Evolutionary conservation across 2,329 filamentous ascomycete genomes (phyloP).

Genomic region (Fusarium bactridioides): DNA sequence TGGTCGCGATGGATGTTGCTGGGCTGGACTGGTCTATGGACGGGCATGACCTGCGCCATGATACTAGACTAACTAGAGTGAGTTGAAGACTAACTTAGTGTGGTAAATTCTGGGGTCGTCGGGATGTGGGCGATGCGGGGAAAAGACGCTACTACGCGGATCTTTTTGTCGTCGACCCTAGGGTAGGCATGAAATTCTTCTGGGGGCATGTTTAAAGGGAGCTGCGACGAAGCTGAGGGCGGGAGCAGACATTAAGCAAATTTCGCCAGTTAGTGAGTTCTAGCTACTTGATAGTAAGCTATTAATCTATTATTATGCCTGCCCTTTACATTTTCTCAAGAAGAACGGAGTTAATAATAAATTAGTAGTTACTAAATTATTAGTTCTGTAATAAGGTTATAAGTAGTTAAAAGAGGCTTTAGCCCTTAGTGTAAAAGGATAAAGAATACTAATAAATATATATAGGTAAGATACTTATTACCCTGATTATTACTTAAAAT

Average conservation of each 20-base stretch:
- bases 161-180: background rate
- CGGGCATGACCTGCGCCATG: background rate
- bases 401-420: too few species aligned
- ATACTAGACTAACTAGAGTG: background rate
- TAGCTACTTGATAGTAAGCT: accelerated
- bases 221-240: background rate
- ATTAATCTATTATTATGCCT: too few species aligned
- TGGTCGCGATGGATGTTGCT: background rate
- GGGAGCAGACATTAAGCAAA: accelerated
- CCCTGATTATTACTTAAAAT: too few species aligned
- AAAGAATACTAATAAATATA: too few species aligned
- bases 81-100: background rate
- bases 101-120: background rate
- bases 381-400: too few species aligned
- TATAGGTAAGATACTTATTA: too few species aligned
- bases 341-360: too few species aligned
- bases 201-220: background rate
- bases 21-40: background rate
- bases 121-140: background rate
- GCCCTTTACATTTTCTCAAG: too few species aligned
- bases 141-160: background rate
- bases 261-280: accelerated
- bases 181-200: background rate
- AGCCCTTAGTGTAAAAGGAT: too few species aligned
- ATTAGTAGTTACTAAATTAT: too few species aligned